These are phyloP conservation scores for Abelmoschus esculentus DNA, from an alignment of 345 rosid genomes.

Conservation along the genomic window DNA sequence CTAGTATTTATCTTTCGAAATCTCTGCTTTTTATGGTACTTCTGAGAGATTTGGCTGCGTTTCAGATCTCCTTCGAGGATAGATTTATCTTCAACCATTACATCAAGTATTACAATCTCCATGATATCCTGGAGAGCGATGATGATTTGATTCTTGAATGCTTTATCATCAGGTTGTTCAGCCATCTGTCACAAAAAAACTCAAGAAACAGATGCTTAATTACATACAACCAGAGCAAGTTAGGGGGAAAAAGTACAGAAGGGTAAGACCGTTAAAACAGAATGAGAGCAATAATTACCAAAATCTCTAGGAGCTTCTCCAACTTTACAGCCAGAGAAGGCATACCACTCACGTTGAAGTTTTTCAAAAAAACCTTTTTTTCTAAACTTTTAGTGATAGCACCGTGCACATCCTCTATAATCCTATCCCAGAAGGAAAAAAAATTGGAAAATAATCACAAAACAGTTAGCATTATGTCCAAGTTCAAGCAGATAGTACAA, in stretches of 20 bases:
- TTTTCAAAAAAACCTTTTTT: constrained; percentile 28
- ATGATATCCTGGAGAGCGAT: constrained; percentile 79
- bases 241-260: not conserved
- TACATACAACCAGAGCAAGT: not conserved
- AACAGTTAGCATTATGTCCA: not conserved
- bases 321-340: constrained; percentile 63
- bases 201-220: constrained; percentile 1
- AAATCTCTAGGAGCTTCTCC: constrained; percentile 56
- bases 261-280: not conserved
- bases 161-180: constrained; percentile 28
- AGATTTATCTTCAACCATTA: constrained; percentile 57
- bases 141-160: constrained; percentile 59
- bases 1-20: constrained; percentile 54
- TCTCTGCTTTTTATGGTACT: constrained; percentile 44
- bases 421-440: constrained; percentile 5
- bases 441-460: not conserved
- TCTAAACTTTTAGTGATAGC: not conserved
- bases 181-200: constrained; percentile 31
- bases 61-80: constrained; percentile 32
- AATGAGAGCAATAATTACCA: constrained; percentile 40
- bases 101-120: constrained; percentile 65
- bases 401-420: not conserved
- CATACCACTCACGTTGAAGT: constrained; percentile 63
- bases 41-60: constrained; percentile 15
- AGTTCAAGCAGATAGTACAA: constrained; percentile 3